These are phyloP conservation scores for Auxenochlorella protothecoides DNA, from an alignment of 139 green algal genomes.

Conservation along the genomic window DNA sequence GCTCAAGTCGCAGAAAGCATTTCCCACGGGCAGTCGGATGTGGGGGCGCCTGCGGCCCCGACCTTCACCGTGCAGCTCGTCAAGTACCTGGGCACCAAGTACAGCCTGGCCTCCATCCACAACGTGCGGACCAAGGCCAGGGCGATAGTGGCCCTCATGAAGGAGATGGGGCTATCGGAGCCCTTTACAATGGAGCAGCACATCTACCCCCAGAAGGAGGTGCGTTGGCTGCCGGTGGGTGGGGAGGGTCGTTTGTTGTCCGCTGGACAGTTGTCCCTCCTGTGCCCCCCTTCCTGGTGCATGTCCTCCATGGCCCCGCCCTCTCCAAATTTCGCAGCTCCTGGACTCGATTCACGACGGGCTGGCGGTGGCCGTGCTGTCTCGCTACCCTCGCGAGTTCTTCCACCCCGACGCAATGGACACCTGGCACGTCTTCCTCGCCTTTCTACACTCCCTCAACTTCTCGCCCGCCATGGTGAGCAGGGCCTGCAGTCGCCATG, in stretches of 20 bases:
- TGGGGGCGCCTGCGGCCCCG: too few species aligned
- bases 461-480: slow-evolving; percentile 3
- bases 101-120: slow-evolving; percentile 8
- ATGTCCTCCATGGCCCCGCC: too few species aligned
- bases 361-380: slow-evolving; percentile 20
- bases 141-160: slow-evolving; percentile 3
- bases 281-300: background rate
- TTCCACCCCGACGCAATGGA: slow-evolving; percentile 16
- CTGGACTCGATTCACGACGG: slow-evolving; percentile 12
- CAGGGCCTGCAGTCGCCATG: background rate
- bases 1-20: too few species aligned
- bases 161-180: background rate
- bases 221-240: background rate
- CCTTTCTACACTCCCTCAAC: slow-evolving; percentile 12
- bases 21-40: background rate
- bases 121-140: slow-evolving; percentile 4
- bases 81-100: background rate
- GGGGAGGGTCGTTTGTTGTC: background rate
- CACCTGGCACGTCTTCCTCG: slow-evolving; percentile 17
- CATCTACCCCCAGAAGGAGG: slow-evolving; percentile 21
- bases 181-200: slow-evolving; percentile 4
- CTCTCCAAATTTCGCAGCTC: slow-evolving; percentile 4
- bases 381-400: slow-evolving; percentile 20
- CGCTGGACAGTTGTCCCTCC: background rate
- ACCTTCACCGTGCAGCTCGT: background rate